A percentile compares a stretch with the other conserved stretches of the same genome.
Evolutionary conservation across 345 rosid genomes (phyloP).

Genomic region (Brassica cretica): DNA sequence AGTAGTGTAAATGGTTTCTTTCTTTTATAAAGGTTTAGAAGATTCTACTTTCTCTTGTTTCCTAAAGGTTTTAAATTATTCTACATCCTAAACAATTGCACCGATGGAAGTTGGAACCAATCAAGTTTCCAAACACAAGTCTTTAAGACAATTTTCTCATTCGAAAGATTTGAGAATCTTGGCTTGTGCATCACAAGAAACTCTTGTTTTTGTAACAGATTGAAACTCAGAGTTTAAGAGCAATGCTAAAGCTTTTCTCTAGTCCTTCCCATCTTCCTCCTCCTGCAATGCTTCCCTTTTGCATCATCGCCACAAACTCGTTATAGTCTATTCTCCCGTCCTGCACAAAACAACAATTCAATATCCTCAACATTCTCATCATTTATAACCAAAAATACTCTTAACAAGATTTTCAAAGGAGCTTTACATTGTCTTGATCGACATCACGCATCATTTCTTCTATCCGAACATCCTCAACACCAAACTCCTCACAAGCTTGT

Average conservation of each 20-base stretch:
- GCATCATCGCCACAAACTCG: constrained; percentile 89
- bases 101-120: neutral
- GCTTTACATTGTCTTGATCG: constrained; percentile 78
- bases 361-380: neutral
- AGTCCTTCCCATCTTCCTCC: constrained; percentile 47
- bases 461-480: constrained; percentile 66
- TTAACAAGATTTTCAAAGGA: neutral
- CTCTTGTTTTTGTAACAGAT: constrained; percentile 15
- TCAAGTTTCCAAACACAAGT: constrained; percentile 9
- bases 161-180: neutral
- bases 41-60: neutral
- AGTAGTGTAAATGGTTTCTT: neutral
- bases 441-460: constrained; percentile 77
- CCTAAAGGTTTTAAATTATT: neutral
- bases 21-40: neutral
- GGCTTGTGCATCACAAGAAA: constrained; percentile 1
- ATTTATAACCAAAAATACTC: neutral
- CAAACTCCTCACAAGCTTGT: constrained; percentile 84
- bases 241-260: constrained; percentile 56
- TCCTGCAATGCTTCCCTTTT: constrained; percentile 49
- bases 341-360: constrained; percentile 35
- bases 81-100: neutral
- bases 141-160: constrained; percentile 20
- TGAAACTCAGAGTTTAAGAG: constrained; percentile 41
- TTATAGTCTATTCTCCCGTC: constrained; percentile 80